Conservation (phyloP, 1,284 basidiomycete genomes). For the Uromyces viciae-fabae region DNA sequence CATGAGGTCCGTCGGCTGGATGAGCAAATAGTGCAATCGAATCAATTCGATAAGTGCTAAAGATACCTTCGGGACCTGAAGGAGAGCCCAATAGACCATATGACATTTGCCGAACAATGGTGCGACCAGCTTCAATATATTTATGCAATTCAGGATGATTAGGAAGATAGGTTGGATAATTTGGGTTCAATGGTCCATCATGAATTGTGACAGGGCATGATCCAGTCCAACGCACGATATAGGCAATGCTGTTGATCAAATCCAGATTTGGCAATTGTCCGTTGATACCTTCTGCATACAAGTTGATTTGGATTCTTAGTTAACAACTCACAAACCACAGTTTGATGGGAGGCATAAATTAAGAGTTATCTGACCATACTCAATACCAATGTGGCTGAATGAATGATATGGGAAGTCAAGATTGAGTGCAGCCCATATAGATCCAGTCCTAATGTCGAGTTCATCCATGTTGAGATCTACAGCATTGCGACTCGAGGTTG, state of each 20-base stretch:
- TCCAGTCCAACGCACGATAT: constrained; percentile 69
- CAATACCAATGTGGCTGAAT: constrained; percentile 85
- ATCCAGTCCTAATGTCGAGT: constrained; percentile 64
- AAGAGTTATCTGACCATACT: constrained; percentile 66
- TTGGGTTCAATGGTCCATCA: not conserved
- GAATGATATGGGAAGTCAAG: constrained; percentile 96
- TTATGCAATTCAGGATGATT: constrained; percentile 56
- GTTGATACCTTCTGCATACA: constrained; percentile 78
- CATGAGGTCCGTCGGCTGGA: constrained; percentile 85
- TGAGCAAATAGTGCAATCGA: constrained; percentile 83
- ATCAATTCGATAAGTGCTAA: constrained; percentile 78
- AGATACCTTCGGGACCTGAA: constrained; percentile 57
- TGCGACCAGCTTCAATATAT: constrained; percentile 63
- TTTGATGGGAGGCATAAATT: not conserved
- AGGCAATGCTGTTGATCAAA: constrained; percentile 74
- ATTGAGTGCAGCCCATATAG: constrained; percentile 90
- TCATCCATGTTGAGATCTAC: constrained; percentile 67
- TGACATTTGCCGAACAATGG: constrained; percentile 64
- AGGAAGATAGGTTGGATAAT: constrained; percentile 24
- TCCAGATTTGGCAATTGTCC: constrained; percentile 95
- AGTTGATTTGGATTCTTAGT: not conserved
- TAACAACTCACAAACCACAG: constrained; percentile 13
- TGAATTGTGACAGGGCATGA: constrained; percentile 14
- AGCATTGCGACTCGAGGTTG: not conserved
- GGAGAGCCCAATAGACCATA: constrained; percentile 66